Conservation (phyloP, 2,329 filamentous ascomycete genomes). For the Keithomyces neogunnii region DNA sequence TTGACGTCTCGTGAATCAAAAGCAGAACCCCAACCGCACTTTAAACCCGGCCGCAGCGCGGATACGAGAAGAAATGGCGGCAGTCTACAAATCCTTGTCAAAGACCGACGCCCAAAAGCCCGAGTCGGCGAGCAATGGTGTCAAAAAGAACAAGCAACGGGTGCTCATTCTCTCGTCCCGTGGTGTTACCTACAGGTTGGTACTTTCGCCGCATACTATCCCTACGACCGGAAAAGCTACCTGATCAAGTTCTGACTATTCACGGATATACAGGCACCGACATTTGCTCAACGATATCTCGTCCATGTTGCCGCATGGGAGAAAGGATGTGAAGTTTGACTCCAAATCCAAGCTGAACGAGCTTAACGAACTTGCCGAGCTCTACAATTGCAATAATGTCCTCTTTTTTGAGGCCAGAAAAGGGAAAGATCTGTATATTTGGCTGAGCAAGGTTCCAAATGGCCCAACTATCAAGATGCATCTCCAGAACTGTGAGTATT, state of each 20-base stretch:
- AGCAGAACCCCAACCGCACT: neutral
- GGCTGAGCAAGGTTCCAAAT: constrained; percentile 83
- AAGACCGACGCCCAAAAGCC: constrained; percentile 45
- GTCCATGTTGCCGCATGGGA: constrained; percentile 79
- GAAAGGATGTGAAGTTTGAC: constrained; percentile 95
- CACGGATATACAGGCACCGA: constrained; percentile 57
- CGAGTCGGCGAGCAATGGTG: constrained; percentile 39
- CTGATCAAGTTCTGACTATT: neutral
- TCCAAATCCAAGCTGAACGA: constrained; percentile 82
- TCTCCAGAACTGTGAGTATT: constrained; percentile 59
- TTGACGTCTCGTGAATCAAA: neutral
- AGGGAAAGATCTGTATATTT: constrained; percentile 87
- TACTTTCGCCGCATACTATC: neutral
- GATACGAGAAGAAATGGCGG: constrained; percentile 40
- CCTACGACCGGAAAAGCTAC: neutral
- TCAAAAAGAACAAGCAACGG: constrained; percentile 60
- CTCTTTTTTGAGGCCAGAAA: constrained; percentile 95
- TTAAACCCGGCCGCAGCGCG: neutral
- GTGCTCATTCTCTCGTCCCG: constrained; percentile 87
- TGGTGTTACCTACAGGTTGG: constrained; percentile 80
- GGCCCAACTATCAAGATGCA: constrained; percentile 58
- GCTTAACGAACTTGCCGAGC: constrained; percentile 65
- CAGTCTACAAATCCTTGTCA: constrained; percentile 67
- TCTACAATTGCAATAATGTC: constrained; percentile 92
- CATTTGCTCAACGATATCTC: constrained; percentile 88